phyloP scores from a whole-genome alignment of 345 rosid genomes.

The Adansonia digitata region DNA sequence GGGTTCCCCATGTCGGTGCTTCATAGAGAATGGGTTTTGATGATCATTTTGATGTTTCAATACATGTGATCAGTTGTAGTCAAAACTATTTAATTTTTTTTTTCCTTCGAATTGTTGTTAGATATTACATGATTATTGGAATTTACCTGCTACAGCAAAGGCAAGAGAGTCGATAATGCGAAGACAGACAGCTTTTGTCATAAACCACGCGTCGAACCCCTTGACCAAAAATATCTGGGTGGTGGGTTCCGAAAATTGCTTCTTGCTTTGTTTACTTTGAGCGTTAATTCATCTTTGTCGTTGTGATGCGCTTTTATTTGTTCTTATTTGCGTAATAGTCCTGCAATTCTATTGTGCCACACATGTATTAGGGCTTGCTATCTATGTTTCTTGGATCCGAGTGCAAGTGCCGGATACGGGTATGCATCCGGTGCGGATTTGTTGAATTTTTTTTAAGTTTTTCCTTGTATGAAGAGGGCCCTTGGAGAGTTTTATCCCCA shows the following conservation, averaged over 20 bases:
- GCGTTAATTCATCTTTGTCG: background rate
- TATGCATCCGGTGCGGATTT: too few relatives aligned
- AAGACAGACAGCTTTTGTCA: conserved; percentile 79
- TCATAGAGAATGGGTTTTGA: background rate
- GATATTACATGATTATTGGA: background rate
- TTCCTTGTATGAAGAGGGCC: too few relatives aligned
- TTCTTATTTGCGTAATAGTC: background rate
- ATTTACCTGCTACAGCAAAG: conserved; percentile 40
- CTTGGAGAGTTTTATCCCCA: too few relatives aligned
- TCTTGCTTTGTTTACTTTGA: conserved; percentile 6
- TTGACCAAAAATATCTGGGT: conserved; percentile 68
- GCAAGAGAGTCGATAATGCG: conserved; percentile 44
- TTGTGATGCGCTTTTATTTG: background rate
- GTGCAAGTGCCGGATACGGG: too few relatives aligned
- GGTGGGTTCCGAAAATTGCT: conserved; percentile 37
- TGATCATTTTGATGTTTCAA: background rate
- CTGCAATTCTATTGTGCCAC: background rate
- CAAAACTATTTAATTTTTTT: background rate
- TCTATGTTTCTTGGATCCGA: too few relatives aligned
- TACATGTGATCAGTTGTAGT: background rate
- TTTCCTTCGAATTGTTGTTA: background rate
- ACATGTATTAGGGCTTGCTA: background rate
- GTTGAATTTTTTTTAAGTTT: too few relatives aligned
- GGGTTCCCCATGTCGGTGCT: too few relatives aligned
- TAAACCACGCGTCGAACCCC: conserved; percentile 57